Evolutionary conservation across 805 yeast genomes (phyloP).

Genomic region (Grigorovia humatica): DNA sequence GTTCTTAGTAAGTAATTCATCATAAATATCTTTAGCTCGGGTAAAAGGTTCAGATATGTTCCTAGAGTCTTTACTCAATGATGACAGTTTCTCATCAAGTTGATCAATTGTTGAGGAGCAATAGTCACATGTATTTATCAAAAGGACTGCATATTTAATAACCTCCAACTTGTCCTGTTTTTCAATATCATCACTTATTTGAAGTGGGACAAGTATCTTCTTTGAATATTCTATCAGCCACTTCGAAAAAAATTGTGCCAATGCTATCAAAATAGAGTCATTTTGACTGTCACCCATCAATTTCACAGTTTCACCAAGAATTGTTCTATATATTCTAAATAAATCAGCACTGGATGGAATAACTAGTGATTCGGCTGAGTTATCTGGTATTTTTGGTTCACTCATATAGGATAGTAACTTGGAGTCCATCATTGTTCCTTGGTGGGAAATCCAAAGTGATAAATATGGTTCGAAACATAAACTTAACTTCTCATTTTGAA

Average conservation of each 20-base stretch:
- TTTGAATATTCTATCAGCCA: slow-evolving; percentile 52
- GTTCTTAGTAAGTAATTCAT: slow-evolving; percentile 47
- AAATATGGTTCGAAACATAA: slow-evolving; percentile 78
- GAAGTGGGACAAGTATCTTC: slow-evolving; percentile 38
- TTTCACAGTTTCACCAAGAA: slow-evolving; percentile 58
- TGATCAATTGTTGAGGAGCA: slow-evolving; percentile 71
- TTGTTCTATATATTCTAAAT: slow-evolving; percentile 64
- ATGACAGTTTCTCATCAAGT: slow-evolving; percentile 50
- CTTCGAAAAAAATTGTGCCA: slow-evolving; percentile 52
- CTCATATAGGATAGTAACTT: slow-evolving; percentile 58
- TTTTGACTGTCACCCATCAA: slow-evolving; percentile 29
- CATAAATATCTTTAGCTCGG: slow-evolving; percentile 43
- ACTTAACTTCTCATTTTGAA: slow-evolving; percentile 39
- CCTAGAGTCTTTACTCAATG: slow-evolving; percentile 33
- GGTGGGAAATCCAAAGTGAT: slow-evolving; percentile 77
- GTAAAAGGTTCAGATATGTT: slow-evolving; percentile 43
- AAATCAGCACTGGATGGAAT: slow-evolving; percentile 81
- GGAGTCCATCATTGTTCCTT: slow-evolving; percentile 51
- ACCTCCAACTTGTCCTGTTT: slow-evolving; percentile 37
- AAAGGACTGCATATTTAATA: slow-evolving; percentile 53
- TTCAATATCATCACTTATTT: slow-evolving; percentile 30
- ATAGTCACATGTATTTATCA: slow-evolving; percentile 84
- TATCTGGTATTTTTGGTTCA: slow-evolving; percentile 42
- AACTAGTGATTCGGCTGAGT: slow-evolving; percentile 49
- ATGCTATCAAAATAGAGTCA: slow-evolving; percentile 26